Conservation (phyloP, 352 stramenopile species). For the Hyaloperonospora brassicae region DNA sequence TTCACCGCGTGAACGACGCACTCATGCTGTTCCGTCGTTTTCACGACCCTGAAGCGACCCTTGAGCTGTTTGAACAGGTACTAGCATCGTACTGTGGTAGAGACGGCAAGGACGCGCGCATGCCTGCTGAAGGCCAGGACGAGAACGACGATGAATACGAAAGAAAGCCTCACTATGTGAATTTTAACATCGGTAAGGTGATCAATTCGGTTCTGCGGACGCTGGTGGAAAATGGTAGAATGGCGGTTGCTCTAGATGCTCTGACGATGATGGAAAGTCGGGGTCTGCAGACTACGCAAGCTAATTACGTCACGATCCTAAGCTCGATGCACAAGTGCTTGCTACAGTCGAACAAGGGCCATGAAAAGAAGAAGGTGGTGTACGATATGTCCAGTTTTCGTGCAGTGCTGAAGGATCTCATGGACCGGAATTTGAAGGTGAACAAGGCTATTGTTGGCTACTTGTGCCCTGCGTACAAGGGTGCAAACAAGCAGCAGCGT, state of each 20-base stretch:
- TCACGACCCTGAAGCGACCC: conserved; percentile 31
- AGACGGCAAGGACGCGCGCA: conserved; percentile 8
- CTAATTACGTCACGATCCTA: conserved; percentile 43
- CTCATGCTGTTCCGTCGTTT: conserved; percentile 44
- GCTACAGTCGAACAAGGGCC: conserved; percentile 11
- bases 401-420: conserved; percentile 35
- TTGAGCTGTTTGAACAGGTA: conserved; percentile 39
- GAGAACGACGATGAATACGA: conserved; percentile 10
- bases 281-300: conserved; percentile 24
- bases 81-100: conserved; percentile 30
- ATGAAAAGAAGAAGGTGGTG: conserved; percentile 17
- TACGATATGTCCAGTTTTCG: conserved; percentile 40
- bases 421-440: conserved; percentile 26
- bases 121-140: conserved; percentile 7
- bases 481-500: conserved; percentile 47
- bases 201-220: conserved; percentile 42
- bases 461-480: conserved; percentile 33
- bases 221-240: conserved; percentile 37
- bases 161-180: conserved; percentile 19
- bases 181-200: conserved; percentile 40
- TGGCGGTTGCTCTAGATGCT: conserved; percentile 27
- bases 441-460: conserved; percentile 41
- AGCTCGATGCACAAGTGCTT: conserved; percentile 39
- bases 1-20: conserved; percentile 40
- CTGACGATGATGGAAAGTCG: conserved; percentile 29